A percentile compares a stretch with the other conserved stretches of the same genome.
These are phyloP conservation scores for Rosa persica DNA, from an alignment of 306 rosid genomes.

Conservation along the genomic window DNA sequence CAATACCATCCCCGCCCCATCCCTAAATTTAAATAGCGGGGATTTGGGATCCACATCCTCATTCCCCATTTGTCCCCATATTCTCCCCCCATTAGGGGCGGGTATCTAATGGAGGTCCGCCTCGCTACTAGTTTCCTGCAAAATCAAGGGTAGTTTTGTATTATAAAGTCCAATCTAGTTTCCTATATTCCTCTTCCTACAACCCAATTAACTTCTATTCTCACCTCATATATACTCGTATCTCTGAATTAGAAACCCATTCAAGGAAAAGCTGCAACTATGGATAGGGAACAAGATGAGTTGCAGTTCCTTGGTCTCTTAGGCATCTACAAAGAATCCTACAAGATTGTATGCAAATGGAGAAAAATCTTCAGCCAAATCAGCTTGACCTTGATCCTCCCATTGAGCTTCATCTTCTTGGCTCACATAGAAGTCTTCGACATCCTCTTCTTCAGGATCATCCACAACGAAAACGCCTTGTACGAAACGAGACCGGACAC, in stretches of 20 bases:
- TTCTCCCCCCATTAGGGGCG: no score
- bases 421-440: constrained; percentile 48
- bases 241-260: constrained; percentile 11
- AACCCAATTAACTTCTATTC: constrained; percentile 20
- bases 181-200: constrained; percentile 25
- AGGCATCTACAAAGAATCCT: constrained; percentile 56
- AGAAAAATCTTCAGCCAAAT: constrained; percentile 59
- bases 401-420: constrained; percentile 58
- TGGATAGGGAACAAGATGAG: constrained; percentile 76
- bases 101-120: no score
- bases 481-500: neutral
- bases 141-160: constrained; percentile 20
- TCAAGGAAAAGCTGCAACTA: constrained; percentile 21
- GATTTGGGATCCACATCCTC: no score
- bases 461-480: constrained; percentile 18
- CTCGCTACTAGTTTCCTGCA: neutral
- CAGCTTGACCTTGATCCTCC: constrained; percentile 58
- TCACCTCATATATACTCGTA: constrained; percentile 21
- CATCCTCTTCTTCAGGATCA: constrained; percentile 36
- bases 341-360: constrained; percentile 45
- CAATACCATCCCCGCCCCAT: no score
- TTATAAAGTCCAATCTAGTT: neutral
- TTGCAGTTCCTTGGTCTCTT: constrained; percentile 54
- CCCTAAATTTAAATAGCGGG: no score
- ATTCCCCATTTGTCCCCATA: no score